Evolutionary conservation across 345 rosid genomes (phyloP), one percentile per base, ranked within the genome.

Genomic region (Brassica juncea): DNA sequence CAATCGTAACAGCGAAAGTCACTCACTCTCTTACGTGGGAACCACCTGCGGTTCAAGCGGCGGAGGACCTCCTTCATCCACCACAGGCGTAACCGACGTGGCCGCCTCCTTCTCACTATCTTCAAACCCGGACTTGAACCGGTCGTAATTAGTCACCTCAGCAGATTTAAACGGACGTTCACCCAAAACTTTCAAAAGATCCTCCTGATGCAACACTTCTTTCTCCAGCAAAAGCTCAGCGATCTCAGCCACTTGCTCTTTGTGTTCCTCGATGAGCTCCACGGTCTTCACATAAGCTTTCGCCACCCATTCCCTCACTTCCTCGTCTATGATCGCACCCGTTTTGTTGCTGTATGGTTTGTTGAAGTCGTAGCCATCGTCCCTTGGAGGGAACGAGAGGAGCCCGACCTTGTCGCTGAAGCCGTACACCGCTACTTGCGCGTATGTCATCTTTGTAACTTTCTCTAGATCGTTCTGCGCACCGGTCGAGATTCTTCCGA

Each of bases 351-450:
- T 91, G 77, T 93, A 95, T 0, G 99, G 97, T 86, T 93, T 93
- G 12, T 67, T 79, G 91, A 91, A 85, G 85, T 90, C 97, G 15
- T 85, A 85, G 2, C 82, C 73, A 60, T 91, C 97, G 0, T 91
- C 97, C 79, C 90, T 88, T 21, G 75, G 98, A 1, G 99, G 99
- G 73, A 95, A 95, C 0, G 99, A 95, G 66, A 93, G 93, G 21
- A 95, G 91, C 15, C 99, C 99, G 6, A 95, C 97, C 79, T 95
- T 95, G 60, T 93, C 97, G 16, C 99, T 95, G 77, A 95, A 95
- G 54, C 99, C 98, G 57, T 95, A 93, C 6, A 93, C 92, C 8
- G 98, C 98, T 10, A 95, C 98, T 81, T 95, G 99, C 8, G 97
- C 98, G 62, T 95, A 95, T 0, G 97, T 93, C 99, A 91, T 90